A percentile compares a stretch with the other conserved stretches of the same genome.
phyloP scores from a whole-genome alignment of 371 early-diverging fungal genomes.

The Rhizopus delemar region DNA sequence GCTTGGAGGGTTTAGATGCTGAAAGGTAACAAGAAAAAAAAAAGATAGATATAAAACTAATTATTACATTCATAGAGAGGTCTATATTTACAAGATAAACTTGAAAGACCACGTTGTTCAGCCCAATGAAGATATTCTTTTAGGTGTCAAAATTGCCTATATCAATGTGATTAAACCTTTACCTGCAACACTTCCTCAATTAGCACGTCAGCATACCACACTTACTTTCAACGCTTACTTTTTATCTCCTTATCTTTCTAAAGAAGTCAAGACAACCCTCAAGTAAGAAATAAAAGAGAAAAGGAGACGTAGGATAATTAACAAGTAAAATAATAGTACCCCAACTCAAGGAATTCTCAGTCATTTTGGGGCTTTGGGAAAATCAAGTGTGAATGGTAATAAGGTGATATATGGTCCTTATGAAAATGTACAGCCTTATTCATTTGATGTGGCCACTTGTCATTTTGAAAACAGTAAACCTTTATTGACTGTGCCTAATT shows the following conservation, averaged over 20 bases:
- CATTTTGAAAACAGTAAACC: slow-evolving; percentile 72
- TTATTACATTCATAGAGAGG: slow-evolving; percentile 33
- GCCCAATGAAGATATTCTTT: slow-evolving; percentile 64
- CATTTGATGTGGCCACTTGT: slow-evolving; percentile 48
- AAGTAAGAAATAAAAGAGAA: slow-evolving; percentile 47
- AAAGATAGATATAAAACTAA: background rate
- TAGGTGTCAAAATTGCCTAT: slow-evolving; percentile 68
- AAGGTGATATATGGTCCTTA: slow-evolving; percentile 82
- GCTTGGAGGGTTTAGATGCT: slow-evolving; percentile 33
- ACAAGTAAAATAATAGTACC: slow-evolving; percentile 22
- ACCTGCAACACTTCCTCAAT: slow-evolving; percentile 73
- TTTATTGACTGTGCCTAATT: slow-evolving; percentile 64
- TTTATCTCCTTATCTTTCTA: slow-evolving; percentile 66
- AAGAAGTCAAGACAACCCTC: slow-evolving; percentile 81
- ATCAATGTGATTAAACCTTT: slow-evolving; percentile 62
- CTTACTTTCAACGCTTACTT: slow-evolving; percentile 67
- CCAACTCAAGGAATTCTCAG: slow-evolving; percentile 41
- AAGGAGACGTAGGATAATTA: background rate
- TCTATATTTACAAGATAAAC: slow-evolving; percentile 63
- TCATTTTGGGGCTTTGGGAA: slow-evolving; percentile 39
- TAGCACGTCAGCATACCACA: slow-evolving; percentile 65
- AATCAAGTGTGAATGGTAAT: slow-evolving; percentile 44
- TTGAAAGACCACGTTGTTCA: slow-evolving; percentile 58
- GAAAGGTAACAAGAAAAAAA: slow-evolving; percentile 33
- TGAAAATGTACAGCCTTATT: slow-evolving; percentile 38